Conservation (phyloP, 768 basidiomycete species). For the Epithele typhae region DNA sequence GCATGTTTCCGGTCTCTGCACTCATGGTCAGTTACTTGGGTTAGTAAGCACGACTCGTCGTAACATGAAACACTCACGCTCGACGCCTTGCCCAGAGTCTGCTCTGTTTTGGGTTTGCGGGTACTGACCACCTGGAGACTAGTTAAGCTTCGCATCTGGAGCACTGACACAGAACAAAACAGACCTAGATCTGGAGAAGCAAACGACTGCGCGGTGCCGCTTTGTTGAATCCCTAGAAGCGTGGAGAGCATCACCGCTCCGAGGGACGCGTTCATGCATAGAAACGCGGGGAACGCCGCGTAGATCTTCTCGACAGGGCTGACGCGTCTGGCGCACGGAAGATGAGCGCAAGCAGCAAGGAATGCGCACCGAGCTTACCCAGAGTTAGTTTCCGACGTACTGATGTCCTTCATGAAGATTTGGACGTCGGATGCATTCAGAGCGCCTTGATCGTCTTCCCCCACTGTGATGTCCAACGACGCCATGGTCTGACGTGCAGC, state of each 20-base stretch:
- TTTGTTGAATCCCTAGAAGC: conserved; percentile 20
- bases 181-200: conserved; percentile 20
- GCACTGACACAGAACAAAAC: too few relatives aligned
- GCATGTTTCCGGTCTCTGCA: conserved; percentile 28
- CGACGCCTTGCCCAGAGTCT: neutral
- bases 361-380: too few relatives aligned
- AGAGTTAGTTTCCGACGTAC: too few relatives aligned
- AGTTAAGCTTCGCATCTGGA: conserved; percentile 2
- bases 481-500: conserved; percentile 22
- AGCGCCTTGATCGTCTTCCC: conserved; percentile 12
- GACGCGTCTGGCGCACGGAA: conserved; percentile 14
- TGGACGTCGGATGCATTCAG: conserved; percentile 8
- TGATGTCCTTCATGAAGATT: neutral
- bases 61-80: too few relatives aligned
- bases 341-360: neutral
- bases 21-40: neutral
- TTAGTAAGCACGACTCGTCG: too few relatives aligned
- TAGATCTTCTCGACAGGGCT: conserved; percentile 29
- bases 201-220: conserved; percentile 14
- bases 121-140: neutral
- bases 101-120: too few relatives aligned
- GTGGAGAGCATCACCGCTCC: conserved; percentile 21
- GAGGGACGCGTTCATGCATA: conserved; percentile 26
- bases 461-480: conserved; percentile 22
- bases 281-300: conserved; percentile 24